Evolutionary conservation across 1,284 basidiomycete species (phyloP).

Genomic region (Pseudozyma sp.): DNA sequence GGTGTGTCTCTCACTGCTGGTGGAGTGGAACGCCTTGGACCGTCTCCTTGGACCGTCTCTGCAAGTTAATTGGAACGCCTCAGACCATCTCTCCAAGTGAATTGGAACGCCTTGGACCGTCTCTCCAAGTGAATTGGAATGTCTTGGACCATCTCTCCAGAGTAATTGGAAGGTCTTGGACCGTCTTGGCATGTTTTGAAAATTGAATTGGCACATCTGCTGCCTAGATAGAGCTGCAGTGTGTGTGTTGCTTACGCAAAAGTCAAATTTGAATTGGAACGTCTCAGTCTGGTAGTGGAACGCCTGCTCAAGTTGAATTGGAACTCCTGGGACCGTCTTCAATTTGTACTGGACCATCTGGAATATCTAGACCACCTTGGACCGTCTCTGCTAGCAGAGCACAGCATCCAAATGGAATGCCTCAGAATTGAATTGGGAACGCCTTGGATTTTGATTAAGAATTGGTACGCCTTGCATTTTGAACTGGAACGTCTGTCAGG

Average conservation of each 20-base stretch:
- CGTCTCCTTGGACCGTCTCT: too few species aligned
- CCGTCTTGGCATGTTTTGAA: too few species aligned
- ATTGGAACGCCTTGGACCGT: slow-evolving; percentile 4
- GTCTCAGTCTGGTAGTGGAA: too few species aligned
- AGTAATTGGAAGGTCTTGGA: too few species aligned
- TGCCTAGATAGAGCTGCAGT: too few species aligned
- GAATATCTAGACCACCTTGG: too few species aligned
- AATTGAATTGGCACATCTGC: background rate
- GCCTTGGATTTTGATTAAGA: background rate
- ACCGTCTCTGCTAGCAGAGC: too few species aligned
- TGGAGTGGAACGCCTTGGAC: background rate
- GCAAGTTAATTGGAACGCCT: background rate
- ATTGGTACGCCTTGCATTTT: background rate
- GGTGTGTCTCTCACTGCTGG: background rate
- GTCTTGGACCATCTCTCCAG: too few species aligned
- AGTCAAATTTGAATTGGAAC: too few species aligned
- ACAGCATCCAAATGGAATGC: slow-evolving; percentile 1
- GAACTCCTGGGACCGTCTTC: background rate
- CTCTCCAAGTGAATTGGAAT: background rate
- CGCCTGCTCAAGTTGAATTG: too few species aligned
- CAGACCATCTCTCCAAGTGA: background rate
- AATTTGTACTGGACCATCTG: background rate
- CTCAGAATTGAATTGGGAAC: background rate
- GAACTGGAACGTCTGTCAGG: background rate
- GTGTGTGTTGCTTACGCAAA: too few species aligned